Base-by-base conservation (phyloP, 257 asterid species). In the Solanum piurae region DNA sequence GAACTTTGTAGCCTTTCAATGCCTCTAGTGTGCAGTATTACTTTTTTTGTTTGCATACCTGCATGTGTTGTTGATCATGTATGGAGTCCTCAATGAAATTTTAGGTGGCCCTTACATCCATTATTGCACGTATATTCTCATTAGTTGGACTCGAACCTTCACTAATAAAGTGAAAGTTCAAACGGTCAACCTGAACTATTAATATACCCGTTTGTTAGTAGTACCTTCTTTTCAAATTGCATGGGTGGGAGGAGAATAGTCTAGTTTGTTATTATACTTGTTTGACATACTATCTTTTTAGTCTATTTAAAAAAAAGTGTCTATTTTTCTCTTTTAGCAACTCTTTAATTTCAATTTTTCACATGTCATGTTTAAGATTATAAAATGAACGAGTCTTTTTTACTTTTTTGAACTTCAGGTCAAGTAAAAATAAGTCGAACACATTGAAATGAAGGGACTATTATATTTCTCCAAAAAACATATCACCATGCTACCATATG, bases 1-100 rank as follows among this genome's bases (percentile, higher is more conserved):
- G 94, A 92, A 76, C 92, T 90, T 85, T 89, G 44, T 80, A 71
- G 85, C 87, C 84, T 42, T 77, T 13, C 62, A 83, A 69, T 83
- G 46, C 46, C 69, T 71, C 52, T 27, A 6, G 55, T 46, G 42
- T 80, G 42, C 68, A 44, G 64, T 42, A 44, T 27, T 66, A 8
- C 23, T 79, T 79, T 79, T 79, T 25, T 46, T 34, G 38, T 23
- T 55, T 55, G 64, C 46, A 34, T 9, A 72, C 23, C 7, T 44
- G 84, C 40, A 44, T 80, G 68, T 80, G 4, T 7, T 16, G 66
- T 16, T 80, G 40, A 73, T 36, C 69, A 82, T 29, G 31, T 79
- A 42, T 77, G 62, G 60, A 75, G 34, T 75, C 55, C 52, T 38
- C 23, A 4, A 0, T 25, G 85, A 14, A 44, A 79, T 79, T 79